Evolutionary conservation across 1,284 basidiomycete species (phyloP), one percentile per base, ranked within the genome.

Genomic region (Rhodofomes roseus): DNA sequence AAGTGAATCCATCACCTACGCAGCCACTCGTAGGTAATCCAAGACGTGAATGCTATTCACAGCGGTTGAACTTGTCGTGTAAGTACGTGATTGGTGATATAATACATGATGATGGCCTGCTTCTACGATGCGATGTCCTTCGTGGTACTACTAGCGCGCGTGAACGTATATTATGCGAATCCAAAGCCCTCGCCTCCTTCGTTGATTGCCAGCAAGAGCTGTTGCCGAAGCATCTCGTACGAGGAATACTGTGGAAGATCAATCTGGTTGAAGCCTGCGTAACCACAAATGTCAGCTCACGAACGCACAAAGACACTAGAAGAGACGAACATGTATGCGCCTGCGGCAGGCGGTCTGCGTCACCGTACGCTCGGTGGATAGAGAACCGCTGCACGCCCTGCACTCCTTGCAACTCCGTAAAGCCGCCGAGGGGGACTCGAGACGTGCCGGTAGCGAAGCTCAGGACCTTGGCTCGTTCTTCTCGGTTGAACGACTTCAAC

Each of bases 391-490:
- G 97, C 1, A 90, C 90, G 55, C 96, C 96, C 69, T 96, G 93
- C 1, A 96, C 93, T 40, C 96, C 96, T 76, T 97, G 94, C 25
- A 98, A 78, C 63, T 97, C 95, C 31, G 87, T 86, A 74, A 98
- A 98, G 18, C 96, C 96, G 59, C 89, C 92, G 27, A 98, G 82
- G 16, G 97, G 97, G 0, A 99, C 97, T 59, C 96, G 87, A 37
- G 95, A 96, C 1, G 95, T 95, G 65, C 84, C 95, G 1, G 97
- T 98, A 37, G 96, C 96, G 76, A 99, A 99, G 79, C 97, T 97
- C 65, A 96, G 79, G 58, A 96, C 92, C 73, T 98, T 96, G 20
- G 96, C 95, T 60, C 95, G 84, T 75, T 99, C 95, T 68, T 98
- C 96, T 55, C 96, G 92, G 67, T 94, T 96, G 79, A 98, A 98